Evolutionary conservation across 2,329 filamentous ascomycete species (phyloP).

Genomic region (Alternaria ethzedia): DNA sequence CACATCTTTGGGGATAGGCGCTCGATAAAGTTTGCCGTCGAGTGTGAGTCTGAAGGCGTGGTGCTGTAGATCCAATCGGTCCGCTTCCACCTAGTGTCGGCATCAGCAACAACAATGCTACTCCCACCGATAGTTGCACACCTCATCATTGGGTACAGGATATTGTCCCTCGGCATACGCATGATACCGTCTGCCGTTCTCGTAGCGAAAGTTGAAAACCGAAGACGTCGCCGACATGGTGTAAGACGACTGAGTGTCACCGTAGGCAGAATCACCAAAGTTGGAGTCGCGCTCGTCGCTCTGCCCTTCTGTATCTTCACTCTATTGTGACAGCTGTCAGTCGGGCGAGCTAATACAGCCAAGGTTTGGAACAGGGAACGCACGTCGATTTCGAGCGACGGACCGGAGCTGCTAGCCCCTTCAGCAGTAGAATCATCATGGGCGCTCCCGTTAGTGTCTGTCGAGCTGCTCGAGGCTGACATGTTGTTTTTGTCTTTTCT

Average conservation of each 20-base stretch:
- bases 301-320: slow-evolving; percentile 12
- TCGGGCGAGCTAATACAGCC: slow-evolving; percentile 7
- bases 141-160: slow-evolving; percentile 42
- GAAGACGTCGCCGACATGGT: slow-evolving; percentile 42
- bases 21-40: slow-evolving; percentile 37
- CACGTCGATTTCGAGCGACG: slow-evolving; percentile 38
- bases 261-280: slow-evolving; percentile 25
- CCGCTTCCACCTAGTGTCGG: slow-evolving; percentile 31
- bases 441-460: slow-evolving; percentile 1
- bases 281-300: slow-evolving; percentile 39
- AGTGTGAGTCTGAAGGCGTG: slow-evolving; percentile 44
- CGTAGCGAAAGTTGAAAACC: slow-evolving; percentile 39
- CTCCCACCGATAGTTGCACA: slow-evolving; percentile 8
- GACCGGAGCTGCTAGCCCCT: slow-evolving; percentile 31
- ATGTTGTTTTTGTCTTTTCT: background rate
- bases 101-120: slow-evolving; percentile 1
- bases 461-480: slow-evolving; percentile 1
- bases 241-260: slow-evolving; percentile 14
- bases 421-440: slow-evolving; percentile 9
- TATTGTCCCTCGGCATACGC: slow-evolving; percentile 41
- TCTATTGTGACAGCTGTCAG: slow-evolving; percentile 16
- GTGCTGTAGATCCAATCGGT: slow-evolving; percentile 43
- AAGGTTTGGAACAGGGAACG: slow-evolving; percentile 13
- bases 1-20: slow-evolving; percentile 34
- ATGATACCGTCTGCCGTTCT: slow-evolving; percentile 42